Evolutionary conservation across 2,329 filamentous ascomycete species (phyloP), one percentile per base, ranked within the genome.

Genomic region (Thermothelomyces thermophilus): DNA sequence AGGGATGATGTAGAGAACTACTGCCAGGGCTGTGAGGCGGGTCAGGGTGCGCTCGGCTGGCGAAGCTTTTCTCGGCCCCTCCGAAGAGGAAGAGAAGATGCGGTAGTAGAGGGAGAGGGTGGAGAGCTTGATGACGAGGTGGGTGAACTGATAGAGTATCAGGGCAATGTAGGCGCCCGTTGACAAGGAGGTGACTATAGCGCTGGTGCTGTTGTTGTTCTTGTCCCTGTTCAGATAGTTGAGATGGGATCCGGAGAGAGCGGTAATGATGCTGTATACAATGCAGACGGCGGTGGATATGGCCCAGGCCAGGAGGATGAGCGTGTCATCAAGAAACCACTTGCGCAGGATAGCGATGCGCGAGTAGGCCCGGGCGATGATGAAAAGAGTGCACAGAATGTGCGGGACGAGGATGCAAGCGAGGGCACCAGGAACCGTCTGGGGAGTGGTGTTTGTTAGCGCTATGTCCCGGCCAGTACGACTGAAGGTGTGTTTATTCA

Each of bases 41-140:
- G 30, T 35, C 19, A 48, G 44, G n/a, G 28, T 43, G 5, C 28
- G n/a, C 13, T 31, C 26, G 17, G 16, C 24, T 26, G 24, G 24
- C 5, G 24, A 9, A 9, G 5, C 5, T 26, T 26, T 26, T 5
- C 9, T 26, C 24, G 24, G 24, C 24, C 24, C 24, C 9, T 26
- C 24, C 5, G 53, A 62, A 4, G 62, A 58, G 10, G 68, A 60
- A 17, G 45, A 63, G 53, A 70, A 68, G 46, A 68, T 62, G 46
- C 69, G 65, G 10, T 70, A 58, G 58, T 70, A 71, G 40, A 71
- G 64, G 14, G 63, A 55, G 24, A 72, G 57, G 40, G 72, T 63
- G 14, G 67, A 65, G 1, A 71, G 56, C 51, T 71, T 72, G 16
- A 68, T 68, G 13, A 72, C 54, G 50, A 63, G 64, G 9, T 70